Conservation (phyloP, 2,329 filamentous ascomycete genomes). For the Fusarium longipes region DNA sequence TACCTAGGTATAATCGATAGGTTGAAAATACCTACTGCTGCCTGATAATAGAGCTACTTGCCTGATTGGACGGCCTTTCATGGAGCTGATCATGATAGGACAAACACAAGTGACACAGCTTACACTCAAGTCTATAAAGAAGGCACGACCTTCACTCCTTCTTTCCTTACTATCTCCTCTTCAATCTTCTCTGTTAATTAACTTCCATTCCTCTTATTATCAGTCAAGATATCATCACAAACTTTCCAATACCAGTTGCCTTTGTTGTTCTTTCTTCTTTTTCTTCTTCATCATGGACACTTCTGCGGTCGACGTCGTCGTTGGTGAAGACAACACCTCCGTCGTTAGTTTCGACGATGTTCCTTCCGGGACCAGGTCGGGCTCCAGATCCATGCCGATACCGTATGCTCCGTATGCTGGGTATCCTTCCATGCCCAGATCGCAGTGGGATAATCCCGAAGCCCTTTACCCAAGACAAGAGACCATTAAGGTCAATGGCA, state of each 20-base stretch:
- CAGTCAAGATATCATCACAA: neutral
- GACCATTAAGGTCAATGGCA: constrained; percentile 48
- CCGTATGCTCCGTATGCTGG: too few relatives aligned
- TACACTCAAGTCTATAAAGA: constrained; percentile 22
- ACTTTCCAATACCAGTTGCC: neutral
- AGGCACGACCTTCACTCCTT: neutral
- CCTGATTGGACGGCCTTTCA: constrained; percentile 1
- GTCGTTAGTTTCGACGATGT: constrained; percentile 43
- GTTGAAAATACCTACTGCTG: constrained; percentile 24
- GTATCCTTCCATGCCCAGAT: neutral
- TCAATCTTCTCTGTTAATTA: neutral
- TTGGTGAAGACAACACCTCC: constrained; percentile 35
- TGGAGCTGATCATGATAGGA: neutral
- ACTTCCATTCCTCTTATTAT: neutral
- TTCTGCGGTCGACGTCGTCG: constrained; percentile 21
- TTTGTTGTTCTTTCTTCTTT: too few relatives aligned
- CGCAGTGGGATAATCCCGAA: neutral
- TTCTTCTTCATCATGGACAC: constrained; percentile 25
- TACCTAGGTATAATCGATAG: neutral
- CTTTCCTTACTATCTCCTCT: neutral
- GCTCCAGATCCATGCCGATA: neutral
- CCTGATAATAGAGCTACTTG: constrained; percentile 19
- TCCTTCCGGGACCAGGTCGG: neutral
- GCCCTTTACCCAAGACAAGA: constrained; percentile 10
- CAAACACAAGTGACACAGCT: neutral